phyloP scores from a whole-genome alignment of 805 yeast genomes.

The Pichia thaimueangensis region DNA sequence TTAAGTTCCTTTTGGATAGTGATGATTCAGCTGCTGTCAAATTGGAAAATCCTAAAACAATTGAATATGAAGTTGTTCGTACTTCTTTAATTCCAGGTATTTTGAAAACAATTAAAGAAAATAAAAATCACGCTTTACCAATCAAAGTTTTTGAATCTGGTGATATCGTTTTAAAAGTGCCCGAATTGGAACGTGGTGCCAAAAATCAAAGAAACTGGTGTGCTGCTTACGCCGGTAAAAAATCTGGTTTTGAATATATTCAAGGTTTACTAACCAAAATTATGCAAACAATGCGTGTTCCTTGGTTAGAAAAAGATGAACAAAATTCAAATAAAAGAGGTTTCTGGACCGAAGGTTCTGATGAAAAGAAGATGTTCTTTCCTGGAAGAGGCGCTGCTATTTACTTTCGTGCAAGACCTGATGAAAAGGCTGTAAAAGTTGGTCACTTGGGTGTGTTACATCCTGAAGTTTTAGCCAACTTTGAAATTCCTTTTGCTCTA shows the following conservation, averaged over 20 bases:
- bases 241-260: slow-evolving; percentile 88
- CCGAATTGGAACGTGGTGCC: slow-evolving; percentile 75
- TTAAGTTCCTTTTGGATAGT: slow-evolving; percentile 65
- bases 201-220: slow-evolving; percentile 91
- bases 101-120: slow-evolving; percentile 90
- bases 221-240: slow-evolving; percentile 90
- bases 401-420: slow-evolving; percentile 60
- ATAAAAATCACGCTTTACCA: slow-evolving; percentile 92
- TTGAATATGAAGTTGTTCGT: slow-evolving; percentile 96
- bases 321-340: slow-evolving; percentile 58
- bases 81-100: slow-evolving; percentile 92
- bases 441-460: slow-evolving; percentile 94
- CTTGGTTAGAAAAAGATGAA: slow-evolving; percentile 60
- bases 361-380: slow-evolving; percentile 68
- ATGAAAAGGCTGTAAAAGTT: slow-evolving; percentile 49
- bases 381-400: slow-evolving; percentile 96
- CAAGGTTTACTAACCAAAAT: slow-evolving; percentile 93
- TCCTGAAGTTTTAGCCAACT: slow-evolving; percentile 82
- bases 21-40: slow-evolving; percentile 80
- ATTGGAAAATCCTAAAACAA: slow-evolving; percentile 92
- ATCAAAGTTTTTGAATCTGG: slow-evolving; percentile 93
- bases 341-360: slow-evolving; percentile 76
- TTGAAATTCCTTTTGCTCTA: slow-evolving; percentile 91
- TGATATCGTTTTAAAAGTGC: slow-evolving; percentile 84
- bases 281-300: slow-evolving; percentile 92